Evolutionary conservation across 2,329 filamentous ascomycete species (phyloP), one percentile per base, ranked within the genome.

Genomic region (Chrysoporthe deuterocubensis): DNA sequence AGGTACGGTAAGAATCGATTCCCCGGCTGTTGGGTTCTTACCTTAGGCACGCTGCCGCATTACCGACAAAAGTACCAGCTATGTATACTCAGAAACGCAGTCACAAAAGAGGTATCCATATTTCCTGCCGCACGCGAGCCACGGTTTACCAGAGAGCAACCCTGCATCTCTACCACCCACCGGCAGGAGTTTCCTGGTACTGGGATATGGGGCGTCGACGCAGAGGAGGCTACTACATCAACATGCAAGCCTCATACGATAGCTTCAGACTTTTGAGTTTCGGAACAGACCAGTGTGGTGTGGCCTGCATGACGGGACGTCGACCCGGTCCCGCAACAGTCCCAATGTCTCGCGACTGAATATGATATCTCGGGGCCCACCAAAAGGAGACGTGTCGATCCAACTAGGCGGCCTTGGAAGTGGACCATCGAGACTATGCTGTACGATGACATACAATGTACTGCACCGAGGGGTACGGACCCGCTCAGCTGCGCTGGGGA

Each of bases 231-330:
- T 57, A 7, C 7, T 18, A 57, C 54, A 18, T 57, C 54, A 57
- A 37, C 54, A 37, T 57, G 34, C 54, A 57, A 3, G 16, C 14
- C 18, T 57, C 54, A 40, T 18, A 34, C 16, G 13, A 7, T 18
- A 40, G 34, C 32, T 40, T 18, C 34, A 32, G 50, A 13, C 50
- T 14, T 54, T 11, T 54, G 48, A 14, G 13, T n/a, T 40, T 57
- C 32, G 18, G 14, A 40, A 57, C 54, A 34, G 32, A n/a, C 32
- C 16, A n/a, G 54, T 37, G 5, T 37, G 14, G 34, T 34, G 16
- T 40, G 54, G 54, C 54, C 18, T 57, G 54, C 54, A 57, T 57
- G 34, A 57, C 50, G 50, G 32, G 34, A 34, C 54, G 21, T 40
- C 6, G 14, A 40, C 54, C 54, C 34, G 54, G 54, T 40, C 18